These are phyloP conservation scores for Lagerstroemia speciosa DNA, from an alignment of 345 rosid species.

Conservation along the genomic window DNA sequence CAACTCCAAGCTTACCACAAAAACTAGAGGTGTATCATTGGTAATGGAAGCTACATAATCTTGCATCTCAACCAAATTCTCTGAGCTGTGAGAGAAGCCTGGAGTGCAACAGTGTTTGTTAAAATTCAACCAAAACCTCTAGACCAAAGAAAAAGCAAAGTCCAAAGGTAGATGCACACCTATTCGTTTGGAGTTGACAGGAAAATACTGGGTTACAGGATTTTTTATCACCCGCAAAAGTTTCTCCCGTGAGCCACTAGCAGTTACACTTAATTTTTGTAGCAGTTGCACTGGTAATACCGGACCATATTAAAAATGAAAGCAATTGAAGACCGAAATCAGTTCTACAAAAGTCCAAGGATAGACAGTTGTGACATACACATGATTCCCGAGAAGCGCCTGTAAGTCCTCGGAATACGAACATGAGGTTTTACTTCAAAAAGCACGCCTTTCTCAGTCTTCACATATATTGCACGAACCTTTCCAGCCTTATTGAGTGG, in stretches of 20 bases:
- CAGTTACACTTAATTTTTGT: constrained; percentile 69
- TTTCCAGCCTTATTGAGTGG: constrained; percentile 85
- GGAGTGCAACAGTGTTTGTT: constrained; percentile 11
- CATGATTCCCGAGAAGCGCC: constrained; percentile 77
- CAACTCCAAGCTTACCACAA: constrained; percentile 56
- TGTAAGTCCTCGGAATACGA: constrained; percentile 79
- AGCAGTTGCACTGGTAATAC: constrained; percentile 63
- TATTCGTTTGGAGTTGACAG: constrained; percentile 52
- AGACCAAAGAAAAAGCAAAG: neutral
- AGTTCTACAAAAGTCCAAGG: neutral
- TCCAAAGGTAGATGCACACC: constrained; percentile 29
- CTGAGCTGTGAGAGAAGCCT: constrained; percentile 85
- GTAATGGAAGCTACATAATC: constrained; percentile 44
- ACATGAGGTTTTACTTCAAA: constrained; percentile 82
- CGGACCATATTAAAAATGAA: neutral
- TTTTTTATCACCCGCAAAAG: constrained; percentile 70
- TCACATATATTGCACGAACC: constrained; percentile 65
- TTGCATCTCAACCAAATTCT: constrained; percentile 52
- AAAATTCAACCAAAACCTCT: constrained; percentile 3
- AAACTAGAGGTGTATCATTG: constrained; percentile 55
- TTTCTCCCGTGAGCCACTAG: constrained; percentile 70
- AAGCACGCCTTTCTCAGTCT: constrained; percentile 79
- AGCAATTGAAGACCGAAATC: constrained; percentile 6
- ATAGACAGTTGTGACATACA: constrained; percentile 31
- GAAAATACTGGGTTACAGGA: constrained; percentile 60